phyloP scores from a whole-genome alignment of 768 basidiomycete species.

The Baorangia bicolor region DNA sequence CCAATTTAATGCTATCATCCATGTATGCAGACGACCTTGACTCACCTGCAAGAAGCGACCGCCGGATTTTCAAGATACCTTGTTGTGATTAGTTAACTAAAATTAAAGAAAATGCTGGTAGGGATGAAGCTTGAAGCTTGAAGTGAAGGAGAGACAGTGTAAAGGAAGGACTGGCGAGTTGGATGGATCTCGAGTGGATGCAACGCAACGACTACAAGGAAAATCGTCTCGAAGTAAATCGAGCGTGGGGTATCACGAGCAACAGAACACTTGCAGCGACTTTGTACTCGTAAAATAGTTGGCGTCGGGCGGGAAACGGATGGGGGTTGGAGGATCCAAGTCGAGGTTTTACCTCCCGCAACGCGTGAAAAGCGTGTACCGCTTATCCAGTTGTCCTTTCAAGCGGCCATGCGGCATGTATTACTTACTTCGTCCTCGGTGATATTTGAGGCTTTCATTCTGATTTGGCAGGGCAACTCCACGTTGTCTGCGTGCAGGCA shows the following conservation, averaged over 20 bases:
- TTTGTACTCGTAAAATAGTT: slow-evolving; percentile 29
- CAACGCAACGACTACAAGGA: slow-evolving; percentile 32
- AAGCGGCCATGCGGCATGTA: slow-evolving; percentile 32
- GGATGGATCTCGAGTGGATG: slow-evolving; percentile 25
- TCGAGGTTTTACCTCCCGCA: slow-evolving; percentile 43
- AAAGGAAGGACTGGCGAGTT: slow-evolving; percentile 38
- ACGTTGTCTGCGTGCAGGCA: slow-evolving; percentile 84
- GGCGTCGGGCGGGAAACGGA: slow-evolving; percentile 21
- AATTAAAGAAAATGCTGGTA: slow-evolving; percentile 19
- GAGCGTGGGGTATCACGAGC: slow-evolving; percentile 38
- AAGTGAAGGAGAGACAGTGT: slow-evolving; percentile 33
- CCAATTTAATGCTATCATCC: slow-evolving; percentile 3
- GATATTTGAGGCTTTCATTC: slow-evolving; percentile 46
- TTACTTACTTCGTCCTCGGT: slow-evolving; percentile 33
- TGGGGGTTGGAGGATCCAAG: slow-evolving; percentile 26
- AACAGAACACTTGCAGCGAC: slow-evolving; percentile 25
- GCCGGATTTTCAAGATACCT: slow-evolving; percentile 14
- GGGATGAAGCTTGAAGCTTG: slow-evolving; percentile 21
- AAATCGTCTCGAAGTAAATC: slow-evolving; percentile 55
- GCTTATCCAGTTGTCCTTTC: slow-evolving; percentile 49
- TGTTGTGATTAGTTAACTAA: slow-evolving; percentile 19
- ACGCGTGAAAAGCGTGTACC: slow-evolving; percentile 52
- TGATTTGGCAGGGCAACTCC: slow-evolving; percentile 49
- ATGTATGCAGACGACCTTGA: not conserved
- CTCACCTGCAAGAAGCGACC: slow-evolving; percentile 19